Conservation (phyloP, 139 green algal species). For the Closterium sp. region DNA sequence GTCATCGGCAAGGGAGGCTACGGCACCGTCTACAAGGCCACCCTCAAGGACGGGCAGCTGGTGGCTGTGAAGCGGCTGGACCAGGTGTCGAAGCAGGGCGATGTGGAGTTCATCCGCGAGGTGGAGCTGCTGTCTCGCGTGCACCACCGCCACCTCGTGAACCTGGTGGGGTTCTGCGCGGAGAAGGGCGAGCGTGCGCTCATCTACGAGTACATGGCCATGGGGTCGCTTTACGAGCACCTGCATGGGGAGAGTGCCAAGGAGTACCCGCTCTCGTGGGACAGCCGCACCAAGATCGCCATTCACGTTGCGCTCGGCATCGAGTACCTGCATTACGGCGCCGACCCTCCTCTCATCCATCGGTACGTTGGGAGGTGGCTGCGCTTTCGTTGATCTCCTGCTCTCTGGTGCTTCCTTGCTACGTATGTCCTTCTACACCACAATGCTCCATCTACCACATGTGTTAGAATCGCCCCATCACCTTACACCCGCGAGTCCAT, state of each 20-base stretch:
- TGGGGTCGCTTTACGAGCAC: conserved; percentile 30
- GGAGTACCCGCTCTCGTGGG: conserved; percentile 27
- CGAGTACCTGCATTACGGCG: conserved; percentile 39
- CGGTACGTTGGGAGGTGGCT: too few relatives aligned
- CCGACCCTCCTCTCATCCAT: conserved; percentile 37
- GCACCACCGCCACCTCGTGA: conserved; percentile 54
- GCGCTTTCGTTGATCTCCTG: background rate
- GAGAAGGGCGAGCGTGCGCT: conserved; percentile 45
- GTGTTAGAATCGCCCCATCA: background rate
- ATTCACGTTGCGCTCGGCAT: conserved; percentile 30
- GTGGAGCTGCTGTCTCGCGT: conserved; percentile 51
- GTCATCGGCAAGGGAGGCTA: conserved; percentile 43
- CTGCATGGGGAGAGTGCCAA: conserved; percentile 30
- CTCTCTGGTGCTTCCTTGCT: background rate
- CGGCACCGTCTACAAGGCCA: conserved; percentile 41
- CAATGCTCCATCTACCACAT: background rate
- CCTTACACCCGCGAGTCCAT: background rate
- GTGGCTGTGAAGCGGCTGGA: conserved; percentile 42
- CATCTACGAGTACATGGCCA: conserved; percentile 45
- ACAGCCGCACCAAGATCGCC: conserved; percentile 41
- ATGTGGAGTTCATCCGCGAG: conserved; percentile 63
- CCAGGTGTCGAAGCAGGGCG: conserved; percentile 48
- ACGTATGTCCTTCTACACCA: background rate
- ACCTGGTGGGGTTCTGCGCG: conserved; percentile 56
- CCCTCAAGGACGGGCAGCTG: conserved; percentile 33